These are phyloP conservation scores for Podaxis sp. DNA, from an alignment of 768 basidiomycete genomes.

Conservation along the genomic window DNA sequence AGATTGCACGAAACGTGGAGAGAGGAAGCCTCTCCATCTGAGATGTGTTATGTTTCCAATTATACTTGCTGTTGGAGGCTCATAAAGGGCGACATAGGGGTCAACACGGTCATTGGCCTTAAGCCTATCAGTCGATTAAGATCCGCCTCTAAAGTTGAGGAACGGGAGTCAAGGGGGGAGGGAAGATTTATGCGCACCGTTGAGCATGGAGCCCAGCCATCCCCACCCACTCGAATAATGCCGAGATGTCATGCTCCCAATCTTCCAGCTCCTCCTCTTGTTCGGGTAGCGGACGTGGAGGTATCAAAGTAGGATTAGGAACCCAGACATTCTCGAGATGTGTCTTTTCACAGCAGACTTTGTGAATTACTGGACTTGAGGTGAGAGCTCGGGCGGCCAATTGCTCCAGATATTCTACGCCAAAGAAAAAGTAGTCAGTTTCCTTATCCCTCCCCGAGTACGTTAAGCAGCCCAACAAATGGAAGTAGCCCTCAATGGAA, in stretches of 20 bases:
- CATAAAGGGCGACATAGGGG: slow-evolving; percentile 66
- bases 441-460: neutral
- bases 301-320: slow-evolving; percentile 1
- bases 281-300: slow-evolving; percentile 14
- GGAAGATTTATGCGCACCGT: slow-evolving; percentile 37
- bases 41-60: slow-evolving; percentile 49
- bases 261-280: slow-evolving; percentile 39
- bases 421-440: neutral
- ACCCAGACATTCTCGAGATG: slow-evolving; percentile 1
- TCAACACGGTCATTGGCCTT: slow-evolving; percentile 60
- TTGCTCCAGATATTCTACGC: neutral
- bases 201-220: slow-evolving; percentile 65
- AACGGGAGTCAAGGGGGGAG: neutral
- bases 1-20: slow-evolving; percentile 45
- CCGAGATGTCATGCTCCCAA: slow-evolving; percentile 39
- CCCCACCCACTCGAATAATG: slow-evolving; percentile 70
- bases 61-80: slow-evolving; percentile 39
- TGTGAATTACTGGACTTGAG: neutral
- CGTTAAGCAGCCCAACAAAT: neutral
- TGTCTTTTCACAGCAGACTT: slow-evolving; percentile 4
- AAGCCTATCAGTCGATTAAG: slow-evolving; percentile 36
- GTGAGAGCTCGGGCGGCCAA: neutral
- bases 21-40: slow-evolving; percentile 57
- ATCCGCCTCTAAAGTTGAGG: neutral
- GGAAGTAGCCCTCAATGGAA: neutral